Evolutionary conservation across 805 yeast species (phyloP).

Genomic region (Monosporozyma aerobia): DNA sequence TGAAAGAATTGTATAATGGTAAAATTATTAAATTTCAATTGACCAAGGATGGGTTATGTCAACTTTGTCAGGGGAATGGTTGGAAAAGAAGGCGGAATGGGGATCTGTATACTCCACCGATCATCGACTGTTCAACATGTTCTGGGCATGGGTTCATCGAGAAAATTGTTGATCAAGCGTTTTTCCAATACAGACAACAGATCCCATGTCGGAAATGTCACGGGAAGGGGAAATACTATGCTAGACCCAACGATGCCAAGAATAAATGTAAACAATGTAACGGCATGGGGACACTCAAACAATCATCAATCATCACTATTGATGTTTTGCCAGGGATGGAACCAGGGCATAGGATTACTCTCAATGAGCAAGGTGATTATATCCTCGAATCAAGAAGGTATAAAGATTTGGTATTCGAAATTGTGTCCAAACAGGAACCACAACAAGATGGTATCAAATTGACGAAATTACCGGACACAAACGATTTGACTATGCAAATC

Average conservation of each 20-base stretch:
- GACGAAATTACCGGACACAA: constrained; percentile 40
- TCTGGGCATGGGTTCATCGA: constrained; percentile 59
- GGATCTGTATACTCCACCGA: constrained; percentile 36
- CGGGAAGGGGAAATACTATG: constrained; percentile 51
- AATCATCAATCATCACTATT: constrained; percentile 67
- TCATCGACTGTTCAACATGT: constrained; percentile 50
- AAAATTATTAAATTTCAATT: constrained; percentile 66
- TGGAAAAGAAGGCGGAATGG: constrained; percentile 35
- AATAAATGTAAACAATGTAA: constrained; percentile 72
- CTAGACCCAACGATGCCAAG: constrained; percentile 31
- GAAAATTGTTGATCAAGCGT: constrained; percentile 12
- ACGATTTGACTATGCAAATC: constrained; percentile 55
- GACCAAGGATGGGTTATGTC: constrained; percentile 65
- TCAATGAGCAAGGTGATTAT: constrained; percentile 70
- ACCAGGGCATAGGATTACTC: constrained; percentile 48
- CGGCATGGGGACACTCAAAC: constrained; percentile 54
- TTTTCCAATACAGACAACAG: constrained; percentile 32
- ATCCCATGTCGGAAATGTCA: constrained; percentile 59
- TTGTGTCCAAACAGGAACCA: constrained; percentile 38
- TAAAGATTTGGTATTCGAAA: constrained; percentile 67
- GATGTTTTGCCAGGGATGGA: constrained; percentile 65
- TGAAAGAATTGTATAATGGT: constrained; percentile 74
- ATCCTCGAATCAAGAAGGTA: constrained; percentile 52
- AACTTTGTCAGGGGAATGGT: constrained; percentile 68
- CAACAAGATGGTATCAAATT: constrained; percentile 27